These are phyloP conservation scores for Xylaria digitata DNA, from an alignment of 2,329 filamentous ascomycete species.

Conservation along the genomic window DNA sequence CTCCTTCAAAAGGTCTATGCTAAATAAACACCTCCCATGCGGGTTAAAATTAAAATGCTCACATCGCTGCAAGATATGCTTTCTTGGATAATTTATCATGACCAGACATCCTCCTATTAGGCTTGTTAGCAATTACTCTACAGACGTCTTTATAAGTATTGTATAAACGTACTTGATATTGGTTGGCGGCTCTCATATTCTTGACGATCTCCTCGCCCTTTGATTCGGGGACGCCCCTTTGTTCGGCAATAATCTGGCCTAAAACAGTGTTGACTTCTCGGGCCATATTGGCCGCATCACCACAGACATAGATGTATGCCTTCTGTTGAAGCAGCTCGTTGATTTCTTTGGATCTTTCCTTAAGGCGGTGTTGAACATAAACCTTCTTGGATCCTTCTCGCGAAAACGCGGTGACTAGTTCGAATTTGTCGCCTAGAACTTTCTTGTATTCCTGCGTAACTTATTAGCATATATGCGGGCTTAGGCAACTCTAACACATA, in stretches of 20 bases:
- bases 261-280: slow-evolving; percentile 91
- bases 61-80: slow-evolving; percentile 41
- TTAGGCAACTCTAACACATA: slow-evolving; percentile 60
- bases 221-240: slow-evolving; percentile 82
- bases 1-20: slow-evolving; percentile 40
- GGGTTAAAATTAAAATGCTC: slow-evolving; percentile 43
- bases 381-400: slow-evolving; percentile 88
- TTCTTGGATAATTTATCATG: slow-evolving; percentile 54
- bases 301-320: slow-evolving; percentile 97
- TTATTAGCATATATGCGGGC: slow-evolving; percentile 43
- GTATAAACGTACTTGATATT: slow-evolving; percentile 81
- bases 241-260: slow-evolving; percentile 84
- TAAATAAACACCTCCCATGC: slow-evolving; percentile 44
- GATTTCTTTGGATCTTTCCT: slow-evolving; percentile 84
- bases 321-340: slow-evolving; percentile 87
- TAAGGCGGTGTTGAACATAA: slow-evolving; percentile 93
- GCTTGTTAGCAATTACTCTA: slow-evolving; percentile 48
- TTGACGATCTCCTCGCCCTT: slow-evolving; percentile 98
- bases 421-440: slow-evolving; percentile 86
- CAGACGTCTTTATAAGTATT: neutral
- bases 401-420: slow-evolving; percentile 95
- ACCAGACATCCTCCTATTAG: slow-evolving; percentile 77
- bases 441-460: slow-evolving; percentile 78
- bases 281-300: slow-evolving; percentile 97
- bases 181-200: slow-evolving; percentile 92